These are phyloP conservation scores for Aspergillus niger DNA, from an alignment of 2,329 filamentous ascomycete genomes.

Conservation along the genomic window DNA sequence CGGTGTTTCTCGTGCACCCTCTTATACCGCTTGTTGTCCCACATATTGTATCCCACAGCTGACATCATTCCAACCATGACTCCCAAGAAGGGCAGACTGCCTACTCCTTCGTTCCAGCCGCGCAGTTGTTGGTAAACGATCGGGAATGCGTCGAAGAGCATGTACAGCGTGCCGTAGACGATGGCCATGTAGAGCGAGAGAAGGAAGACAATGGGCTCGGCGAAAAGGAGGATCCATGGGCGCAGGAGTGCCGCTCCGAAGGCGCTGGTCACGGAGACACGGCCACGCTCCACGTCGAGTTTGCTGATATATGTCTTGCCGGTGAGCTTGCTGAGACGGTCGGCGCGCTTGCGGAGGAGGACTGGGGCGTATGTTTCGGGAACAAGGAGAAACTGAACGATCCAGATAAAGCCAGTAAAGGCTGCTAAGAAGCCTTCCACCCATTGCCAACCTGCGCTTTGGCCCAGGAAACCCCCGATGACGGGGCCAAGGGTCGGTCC, in stretches of 20 bases:
- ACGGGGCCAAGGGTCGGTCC: constrained; percentile 32
- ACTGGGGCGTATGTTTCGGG: constrained; percentile 36
- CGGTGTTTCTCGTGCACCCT: constrained; percentile 19
- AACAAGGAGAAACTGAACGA: constrained; percentile 26
- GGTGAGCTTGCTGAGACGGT: constrained; percentile 26
- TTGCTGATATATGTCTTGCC: constrained; percentile 30
- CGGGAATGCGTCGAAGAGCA: constrained; percentile 10
- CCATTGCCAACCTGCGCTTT: constrained; percentile 34
- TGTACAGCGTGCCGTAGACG: constrained; percentile 9
- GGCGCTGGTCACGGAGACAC: constrained; percentile 19
- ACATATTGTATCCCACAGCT: constrained; percentile 27
- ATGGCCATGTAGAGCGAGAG: constrained; percentile 30
- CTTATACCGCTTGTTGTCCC: constrained; percentile 31
- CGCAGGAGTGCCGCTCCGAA: constrained; percentile 31
- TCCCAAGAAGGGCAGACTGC: constrained; percentile 26
- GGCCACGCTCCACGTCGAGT: constrained; percentile 30
- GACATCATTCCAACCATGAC: constrained; percentile 36
- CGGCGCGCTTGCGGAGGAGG: constrained; percentile 31
- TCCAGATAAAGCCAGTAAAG: constrained; percentile 33
- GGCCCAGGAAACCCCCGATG: constrained; percentile 33
- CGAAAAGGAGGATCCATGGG: constrained; percentile 33
- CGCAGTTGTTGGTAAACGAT: constrained; percentile 4
- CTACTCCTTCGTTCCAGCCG: constrained; percentile 4
- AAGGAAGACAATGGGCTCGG: constrained; percentile 35
- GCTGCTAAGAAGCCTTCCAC: constrained; percentile 33